Evolutionary conservation across 2,329 filamentous ascomycete species (phyloP).

Genomic region (Exophiala calicioides): DNA sequence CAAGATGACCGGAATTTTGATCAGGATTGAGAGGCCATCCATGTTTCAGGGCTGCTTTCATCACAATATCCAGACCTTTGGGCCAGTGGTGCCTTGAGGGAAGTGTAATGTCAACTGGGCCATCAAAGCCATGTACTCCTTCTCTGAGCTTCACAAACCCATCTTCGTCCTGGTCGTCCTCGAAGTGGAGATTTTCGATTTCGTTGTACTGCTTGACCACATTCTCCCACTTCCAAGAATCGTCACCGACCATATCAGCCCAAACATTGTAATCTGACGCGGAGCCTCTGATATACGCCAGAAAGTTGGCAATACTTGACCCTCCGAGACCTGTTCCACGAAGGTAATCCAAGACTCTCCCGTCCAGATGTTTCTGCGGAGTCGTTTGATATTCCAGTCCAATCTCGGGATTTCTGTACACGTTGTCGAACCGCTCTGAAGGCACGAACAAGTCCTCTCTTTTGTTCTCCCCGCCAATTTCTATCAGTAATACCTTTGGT

Average conservation of each 20-base stretch:
- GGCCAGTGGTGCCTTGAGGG: slow-evolving; percentile 3
- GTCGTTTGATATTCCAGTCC: slow-evolving; percentile 54
- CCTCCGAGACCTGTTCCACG: slow-evolving; percentile 56
- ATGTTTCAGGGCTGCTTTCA: slow-evolving; percentile 37
- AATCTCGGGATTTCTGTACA: slow-evolving; percentile 48
- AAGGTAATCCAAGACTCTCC: slow-evolving; percentile 51
- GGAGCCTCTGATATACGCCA: slow-evolving; percentile 52
- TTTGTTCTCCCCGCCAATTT: slow-evolving; percentile 57
- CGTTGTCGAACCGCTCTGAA: slow-evolving; percentile 57
- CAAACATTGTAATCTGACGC: slow-evolving; percentile 51
- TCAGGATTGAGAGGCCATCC: slow-evolving; percentile 56
- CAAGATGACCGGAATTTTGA: slow-evolving; percentile 60
- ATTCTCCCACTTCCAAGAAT: slow-evolving; percentile 56
- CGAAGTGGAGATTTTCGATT: slow-evolving; percentile 47
- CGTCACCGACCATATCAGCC: slow-evolving; percentile 58
- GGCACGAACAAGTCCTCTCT: slow-evolving; percentile 51
- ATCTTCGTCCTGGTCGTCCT: slow-evolving; percentile 4
- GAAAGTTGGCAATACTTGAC: slow-evolving; percentile 56
- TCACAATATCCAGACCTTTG: slow-evolving; percentile 1
- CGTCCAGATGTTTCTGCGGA: slow-evolving; percentile 49
- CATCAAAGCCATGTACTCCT: slow-evolving; percentile 1
- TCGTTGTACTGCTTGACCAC: slow-evolving; percentile 53
- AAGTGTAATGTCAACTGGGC: slow-evolving; percentile 3
- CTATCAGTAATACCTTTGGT: slow-evolving; percentile 60
- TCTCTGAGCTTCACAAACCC: slow-evolving; percentile 4